phyloP scores from a whole-genome alignment of 768 basidiomycete species.

The Leucosporidium creatinivorum region DNA sequence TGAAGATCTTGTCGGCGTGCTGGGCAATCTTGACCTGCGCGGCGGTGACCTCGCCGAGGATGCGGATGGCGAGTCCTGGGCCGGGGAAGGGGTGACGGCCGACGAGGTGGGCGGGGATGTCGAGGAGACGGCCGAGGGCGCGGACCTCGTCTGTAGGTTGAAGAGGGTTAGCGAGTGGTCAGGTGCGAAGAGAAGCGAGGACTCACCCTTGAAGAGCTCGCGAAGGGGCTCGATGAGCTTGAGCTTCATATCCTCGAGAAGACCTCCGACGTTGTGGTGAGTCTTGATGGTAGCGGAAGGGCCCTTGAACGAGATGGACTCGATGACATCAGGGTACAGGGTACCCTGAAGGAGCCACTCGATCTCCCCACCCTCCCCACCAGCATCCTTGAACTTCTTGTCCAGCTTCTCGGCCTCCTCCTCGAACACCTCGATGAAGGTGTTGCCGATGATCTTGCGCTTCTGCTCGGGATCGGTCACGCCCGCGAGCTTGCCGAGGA shows the following conservation, averaged over 20 bases:
- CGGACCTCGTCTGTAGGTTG: constrained; percentile 76
- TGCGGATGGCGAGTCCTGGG: constrained; percentile 94
- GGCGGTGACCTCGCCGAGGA: constrained; percentile 87
- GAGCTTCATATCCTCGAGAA: constrained; percentile 94
- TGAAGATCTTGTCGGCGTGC: constrained; percentile 88
- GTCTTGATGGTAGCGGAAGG: constrained; percentile 99
- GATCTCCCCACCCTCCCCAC: constrained; percentile 63
- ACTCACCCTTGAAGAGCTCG: constrained; percentile 92
- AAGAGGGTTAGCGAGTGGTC: background rate
- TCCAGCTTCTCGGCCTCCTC: constrained; percentile 74
- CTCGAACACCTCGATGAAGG: constrained; percentile 96
- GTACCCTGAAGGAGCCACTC: constrained; percentile 98
- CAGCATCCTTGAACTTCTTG: constrained; percentile 37
- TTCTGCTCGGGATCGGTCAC: constrained; percentile 95
- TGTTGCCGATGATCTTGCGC: constrained; percentile 97
- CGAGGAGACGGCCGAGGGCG: constrained; percentile 77
- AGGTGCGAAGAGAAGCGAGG: background rate
- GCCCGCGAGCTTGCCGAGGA: constrained; percentile 78
- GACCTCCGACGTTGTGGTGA: constrained; percentile 95
- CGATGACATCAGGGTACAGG: constrained; percentile 97
- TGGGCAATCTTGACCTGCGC: constrained; percentile 87
- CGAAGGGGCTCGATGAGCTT: constrained; percentile 96
- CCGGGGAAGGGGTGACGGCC: constrained; percentile 98
- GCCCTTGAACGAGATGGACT: constrained; percentile 98
- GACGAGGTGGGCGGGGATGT: constrained; percentile 85